Evolutionary conservation across 176 grass and related monocot species (phyloP), one percentile per base, ranked within the genome.

Genomic region (Bothriochloa decipiens): DNA sequence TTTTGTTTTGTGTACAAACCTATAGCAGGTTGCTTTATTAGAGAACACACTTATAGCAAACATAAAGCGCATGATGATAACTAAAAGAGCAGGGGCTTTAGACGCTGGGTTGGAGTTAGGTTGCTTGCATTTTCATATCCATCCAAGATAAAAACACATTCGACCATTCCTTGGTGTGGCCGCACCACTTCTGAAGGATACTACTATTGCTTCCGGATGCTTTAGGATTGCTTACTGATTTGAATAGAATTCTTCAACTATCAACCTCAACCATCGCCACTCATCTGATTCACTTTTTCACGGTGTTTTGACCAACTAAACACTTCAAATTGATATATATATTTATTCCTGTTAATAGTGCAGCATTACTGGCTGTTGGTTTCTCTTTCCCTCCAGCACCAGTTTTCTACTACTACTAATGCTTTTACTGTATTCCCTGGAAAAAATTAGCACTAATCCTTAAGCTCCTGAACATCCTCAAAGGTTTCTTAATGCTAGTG

Each of bases 251-350:
- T 10, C 29, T 1, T n/a, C 1, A 83, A 32, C 35, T 26, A 77
- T 62, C 40, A 32, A 22, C 65, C n/a, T 47, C 0, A 3, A 2
- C 15, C 63, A 10, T 36, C 3, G 0, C 3, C 3, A 8, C 13
- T 72, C 15, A 77, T 77, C 22, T 29, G n/a, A 80, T 72, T 65
- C 41, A 22, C 27, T 71, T 79, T 63, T 22, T 33, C 25, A 27
- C 22, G 13, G 14, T 43, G 10, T 35, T 46, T 75, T 49, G 20
- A 13, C 15, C 7, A 36, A 76, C 23, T 23, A 41, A 63, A 28
- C 45, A 35, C 3, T 81, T 71, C 0, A 52, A 78, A 32, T 8
- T 45, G 32, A 3, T 60, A 52, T 53, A 52, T 53, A 0, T 3
- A 41, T 77, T 52, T 52, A 0, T n/a, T 41, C 8, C 23, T 72